Evolutionary conservation across 768 basidiomycete genomes (phyloP), one percentile per base, ranked within the genome.

Genomic region (Astraeus odoratus): DNA sequence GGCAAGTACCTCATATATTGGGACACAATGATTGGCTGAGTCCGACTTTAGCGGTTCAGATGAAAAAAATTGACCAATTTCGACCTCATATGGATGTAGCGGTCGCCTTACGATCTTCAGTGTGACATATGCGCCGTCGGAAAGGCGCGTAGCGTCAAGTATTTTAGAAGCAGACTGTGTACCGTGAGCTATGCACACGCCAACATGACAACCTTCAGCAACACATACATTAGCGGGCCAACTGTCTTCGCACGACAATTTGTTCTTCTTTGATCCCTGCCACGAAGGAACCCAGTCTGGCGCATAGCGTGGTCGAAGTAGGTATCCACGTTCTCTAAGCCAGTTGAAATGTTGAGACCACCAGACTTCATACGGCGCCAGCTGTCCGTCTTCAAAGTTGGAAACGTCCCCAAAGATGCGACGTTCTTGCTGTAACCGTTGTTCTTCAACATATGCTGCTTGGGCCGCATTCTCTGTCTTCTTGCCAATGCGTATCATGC

Each of bases 231-330:
- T 29, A 12, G 27, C 27, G 6, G 12, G 7, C 6, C 44, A 4
- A 64, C 44, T 38, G n/a, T 54, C 54, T 42, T 56, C 54, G 18
- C 46, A 51, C 5, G 16, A 6, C 9, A 10, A n/a, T 23, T 29
- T 44, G 27, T 48, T 20, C 13, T 22, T 38, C 1, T 43, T 47
- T n/a, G 20, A 47, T 37, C 9, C 18, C 25, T 15, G 40, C 69
- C 69, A 71, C 58, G 67, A 29, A 23, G 38, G 61, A 2, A 71
- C 64, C 25, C 49, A 49, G 4, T 54, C 51, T 16, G 56, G 42
- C 3, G 67, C 49, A 44, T 62, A 69, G 1, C 70, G 56, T 1
- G 62, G 52, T 1, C 68, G 62, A 5, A 71, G 57, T 9, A 50
- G 37, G 46, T 69, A 70, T 15, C 68, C 66, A n/a, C 46, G 43